These are phyloP conservation scores for Eragrostis tef DNA, from an alignment of 202 grass and related monocot genomes.

Conservation along the genomic window DNA sequence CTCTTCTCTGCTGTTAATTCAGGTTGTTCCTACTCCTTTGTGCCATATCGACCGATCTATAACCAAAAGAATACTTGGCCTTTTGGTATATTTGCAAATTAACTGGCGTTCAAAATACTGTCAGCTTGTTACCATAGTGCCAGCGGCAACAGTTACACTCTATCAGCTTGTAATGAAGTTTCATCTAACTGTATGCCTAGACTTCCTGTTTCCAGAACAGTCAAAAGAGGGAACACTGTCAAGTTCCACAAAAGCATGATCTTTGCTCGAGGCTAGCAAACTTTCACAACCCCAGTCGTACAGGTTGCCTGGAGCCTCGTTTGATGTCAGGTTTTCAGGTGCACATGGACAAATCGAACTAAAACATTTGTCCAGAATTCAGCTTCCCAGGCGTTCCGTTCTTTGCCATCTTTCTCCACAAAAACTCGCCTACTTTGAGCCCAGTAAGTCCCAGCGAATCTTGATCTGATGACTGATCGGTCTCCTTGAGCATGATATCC, in stretches of 20 bases:
- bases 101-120: not conserved
- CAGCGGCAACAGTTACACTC: not conserved
- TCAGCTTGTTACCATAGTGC: not conserved
- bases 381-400: slow-evolving; percentile 42
- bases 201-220: not conserved
- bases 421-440: slow-evolving; percentile 19
- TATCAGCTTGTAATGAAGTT: not conserved
- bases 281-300: not conserved
- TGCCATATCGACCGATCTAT: not conserved
- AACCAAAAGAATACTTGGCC: not conserved
- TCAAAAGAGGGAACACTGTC: not conserved
- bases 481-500: slow-evolving; percentile 47
- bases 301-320: not conserved
- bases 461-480: slow-evolving; percentile 33
- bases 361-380: slow-evolving; percentile 48
- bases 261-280: not conserved
- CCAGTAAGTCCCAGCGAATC: slow-evolving; percentile 51
- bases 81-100: not conserved
- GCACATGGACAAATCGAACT: not conserved
- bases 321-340: not conserved
- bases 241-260: not conserved
- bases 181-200: not conserved
- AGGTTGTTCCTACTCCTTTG: not conserved
- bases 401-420: slow-evolving; percentile 30
- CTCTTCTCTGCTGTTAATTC: not conserved